These are phyloP conservation scores for Camelina laxa DNA, from an alignment of 345 rosid species.

Conservation along the genomic window DNA sequence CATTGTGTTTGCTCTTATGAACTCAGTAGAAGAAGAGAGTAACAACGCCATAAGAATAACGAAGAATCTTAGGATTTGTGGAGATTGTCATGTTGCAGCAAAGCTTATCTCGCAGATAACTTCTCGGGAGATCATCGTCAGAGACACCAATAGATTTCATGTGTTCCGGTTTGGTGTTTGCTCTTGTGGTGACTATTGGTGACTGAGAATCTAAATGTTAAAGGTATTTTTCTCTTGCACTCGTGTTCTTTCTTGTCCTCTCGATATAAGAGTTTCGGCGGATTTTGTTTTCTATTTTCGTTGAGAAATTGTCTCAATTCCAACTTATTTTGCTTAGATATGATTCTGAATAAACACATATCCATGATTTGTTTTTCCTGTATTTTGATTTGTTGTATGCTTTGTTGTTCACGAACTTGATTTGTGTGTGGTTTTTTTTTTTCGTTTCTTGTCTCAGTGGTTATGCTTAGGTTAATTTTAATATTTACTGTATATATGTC, in stretches of 20 bases:
- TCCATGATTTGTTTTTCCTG: background rate
- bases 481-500: no score
- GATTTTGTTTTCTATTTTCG: no score
- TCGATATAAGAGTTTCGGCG: background rate
- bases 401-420: background rate
- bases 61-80: no score
- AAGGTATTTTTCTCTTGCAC: conserved; percentile 4
- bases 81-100: no score
- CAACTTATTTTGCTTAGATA: background rate
- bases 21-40: conserved; percentile 50
- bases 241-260: background rate
- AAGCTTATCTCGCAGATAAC: no score
- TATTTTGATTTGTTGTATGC: background rate
- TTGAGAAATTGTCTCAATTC: background rate
- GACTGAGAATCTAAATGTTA: no score
- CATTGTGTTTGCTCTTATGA: conserved; percentile 68
- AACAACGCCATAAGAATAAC: conserved; percentile 62
- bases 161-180: no score
- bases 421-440: no score
- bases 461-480: no score
- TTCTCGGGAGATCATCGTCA: no score
- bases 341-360: background rate
- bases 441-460: background rate
- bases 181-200: no score
- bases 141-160: no score